phyloP scores from a whole-genome alignment of 2,329 filamentous ascomycete genomes.

The Microcyclospora tardicrescens region DNA sequence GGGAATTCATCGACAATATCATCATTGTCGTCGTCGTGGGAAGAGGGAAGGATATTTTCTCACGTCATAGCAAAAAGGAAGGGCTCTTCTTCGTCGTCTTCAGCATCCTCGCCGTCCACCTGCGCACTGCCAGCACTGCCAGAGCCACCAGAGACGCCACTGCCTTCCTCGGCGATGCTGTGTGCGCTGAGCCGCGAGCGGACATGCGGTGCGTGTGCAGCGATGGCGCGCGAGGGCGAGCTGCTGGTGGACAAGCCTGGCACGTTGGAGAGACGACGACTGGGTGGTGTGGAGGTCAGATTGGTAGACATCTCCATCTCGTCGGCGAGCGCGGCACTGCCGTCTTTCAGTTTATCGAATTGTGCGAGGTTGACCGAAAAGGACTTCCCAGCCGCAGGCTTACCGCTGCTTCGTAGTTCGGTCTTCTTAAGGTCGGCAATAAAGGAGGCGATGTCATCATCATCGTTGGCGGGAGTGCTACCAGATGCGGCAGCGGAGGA shows the following conservation, averaged over 20 bases:
- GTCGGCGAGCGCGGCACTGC: constrained; percentile 77
- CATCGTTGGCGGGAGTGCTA: constrained; percentile 59
- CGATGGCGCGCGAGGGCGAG: constrained; percentile 73
- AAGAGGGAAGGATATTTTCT: no score
- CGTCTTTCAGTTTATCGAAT: constrained; percentile 81
- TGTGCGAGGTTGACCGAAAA: constrained; percentile 35
- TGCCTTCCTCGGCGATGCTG: constrained; percentile 53
- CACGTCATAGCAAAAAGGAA: constrained; percentile 13
- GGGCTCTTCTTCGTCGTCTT: constrained; percentile 17
- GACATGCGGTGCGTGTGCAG: constrained; percentile 79
- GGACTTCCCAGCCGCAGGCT: constrained; percentile 36
- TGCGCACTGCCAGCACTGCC: constrained; percentile 11
- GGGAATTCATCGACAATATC: constrained; percentile 1
- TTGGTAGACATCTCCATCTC: constrained; percentile 80
- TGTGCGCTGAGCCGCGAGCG: constrained; percentile 88
- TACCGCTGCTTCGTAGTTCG: constrained; percentile 43
- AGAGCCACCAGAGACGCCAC: constrained; percentile 15
- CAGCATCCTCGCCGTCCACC: constrained; percentile 10
- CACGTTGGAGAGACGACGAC: constrained; percentile 57
- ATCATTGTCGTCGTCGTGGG: no score
- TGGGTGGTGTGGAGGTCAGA: constrained; percentile 63
- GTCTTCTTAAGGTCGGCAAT: constrained; percentile 77
- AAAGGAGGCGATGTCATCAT: constrained; percentile 89
- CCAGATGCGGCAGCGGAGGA: neutral
- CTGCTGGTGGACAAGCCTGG: constrained; percentile 66